Evolutionary conservation across 192 early-diverging fungal species (phyloP).

Genomic region (Coemansia sp.): DNA sequence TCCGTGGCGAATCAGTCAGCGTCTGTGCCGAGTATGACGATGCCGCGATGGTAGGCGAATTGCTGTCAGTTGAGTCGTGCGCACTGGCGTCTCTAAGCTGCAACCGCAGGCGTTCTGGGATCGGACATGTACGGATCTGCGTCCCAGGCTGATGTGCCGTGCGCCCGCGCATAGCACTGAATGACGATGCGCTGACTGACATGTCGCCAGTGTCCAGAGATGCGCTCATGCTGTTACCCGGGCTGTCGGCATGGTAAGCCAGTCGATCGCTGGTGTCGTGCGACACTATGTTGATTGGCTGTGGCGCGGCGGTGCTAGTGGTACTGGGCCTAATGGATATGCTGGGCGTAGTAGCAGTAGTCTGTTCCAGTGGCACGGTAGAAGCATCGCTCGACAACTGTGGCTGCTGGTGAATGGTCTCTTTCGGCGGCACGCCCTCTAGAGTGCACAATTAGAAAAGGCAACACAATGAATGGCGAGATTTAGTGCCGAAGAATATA

Average conservation of each 20-base stretch:
- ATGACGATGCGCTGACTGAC: background rate
- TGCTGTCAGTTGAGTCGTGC: slow-evolving; percentile 9
- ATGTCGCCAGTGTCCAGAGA: background rate
- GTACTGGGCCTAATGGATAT: background rate
- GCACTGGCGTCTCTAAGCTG: slow-evolving; percentile 16
- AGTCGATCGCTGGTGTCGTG: slow-evolving; percentile 1
- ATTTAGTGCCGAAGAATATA: background rate
- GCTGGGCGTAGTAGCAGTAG: background rate
- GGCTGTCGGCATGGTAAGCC: background rate
- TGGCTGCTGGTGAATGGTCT: background rate
- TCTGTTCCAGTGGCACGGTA: background rate
- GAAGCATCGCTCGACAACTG: background rate
- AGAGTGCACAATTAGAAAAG: background rate
- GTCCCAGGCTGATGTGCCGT: slow-evolving; percentile 4
- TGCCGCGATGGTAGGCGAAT: slow-evolving; percentile 11
- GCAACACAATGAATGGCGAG: background rate
- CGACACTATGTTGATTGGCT: slow-evolving; percentile 13
- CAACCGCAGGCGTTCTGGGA: slow-evolving; percentile 37
- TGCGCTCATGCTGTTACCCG: background rate
- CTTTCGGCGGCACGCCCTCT: background rate
- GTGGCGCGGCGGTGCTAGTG: background rate
- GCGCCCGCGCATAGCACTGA: slow-evolving; percentile 1
- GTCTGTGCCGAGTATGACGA: slow-evolving; percentile 20
- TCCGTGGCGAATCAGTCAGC: slow-evolving; percentile 19
- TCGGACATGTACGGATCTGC: slow-evolving; percentile 51